A percentile compares a stretch with the other conserved stretches of the same genome.
Conservation (phyloP, 139 green algal species). For the Mesotaenium endlicherianum region DNA sequence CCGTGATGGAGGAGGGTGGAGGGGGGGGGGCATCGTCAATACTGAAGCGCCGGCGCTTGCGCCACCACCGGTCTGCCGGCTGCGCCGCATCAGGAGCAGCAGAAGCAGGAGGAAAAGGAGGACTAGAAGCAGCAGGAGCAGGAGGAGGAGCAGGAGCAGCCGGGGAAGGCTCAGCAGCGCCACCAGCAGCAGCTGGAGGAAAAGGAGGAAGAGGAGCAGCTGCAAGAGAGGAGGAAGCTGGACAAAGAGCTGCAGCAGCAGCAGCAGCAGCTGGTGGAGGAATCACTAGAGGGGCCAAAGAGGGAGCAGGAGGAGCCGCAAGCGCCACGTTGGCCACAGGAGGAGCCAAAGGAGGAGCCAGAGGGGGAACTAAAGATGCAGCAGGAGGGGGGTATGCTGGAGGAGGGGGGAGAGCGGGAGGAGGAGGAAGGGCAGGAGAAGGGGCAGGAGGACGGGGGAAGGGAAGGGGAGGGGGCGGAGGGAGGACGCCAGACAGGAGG, state of each 20-base stretch:
- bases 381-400: not conserved
- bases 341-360: not conserved
- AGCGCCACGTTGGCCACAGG: not conserved
- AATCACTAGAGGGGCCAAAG: not conserved
- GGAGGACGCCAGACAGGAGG: too few relatives aligned
- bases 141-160: not conserved
- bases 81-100: too few relatives aligned
- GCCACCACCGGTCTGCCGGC: too few relatives aligned
- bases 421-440: not conserved
- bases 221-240: not conserved
- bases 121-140: too few relatives aligned
- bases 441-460: not conserved
- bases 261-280: too few relatives aligned
- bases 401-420: not conserved
- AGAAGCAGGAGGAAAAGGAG: too few relatives aligned
- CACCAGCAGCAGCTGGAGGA: not conserved
- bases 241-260: too few relatives aligned
- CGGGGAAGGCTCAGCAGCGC: not conserved
- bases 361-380: not conserved
- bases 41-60: too few relatives aligned
- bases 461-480: too few relatives aligned
- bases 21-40: too few relatives aligned
- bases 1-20: too few relatives aligned
- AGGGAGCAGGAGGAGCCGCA: too few relatives aligned
- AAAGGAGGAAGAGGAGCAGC: not conserved